A percentile compares a stretch with the other conserved stretches of the same genome.
Conservation (phyloP, 164 flowering plant genomes). For the Umbilicus rupestris region DNA sequence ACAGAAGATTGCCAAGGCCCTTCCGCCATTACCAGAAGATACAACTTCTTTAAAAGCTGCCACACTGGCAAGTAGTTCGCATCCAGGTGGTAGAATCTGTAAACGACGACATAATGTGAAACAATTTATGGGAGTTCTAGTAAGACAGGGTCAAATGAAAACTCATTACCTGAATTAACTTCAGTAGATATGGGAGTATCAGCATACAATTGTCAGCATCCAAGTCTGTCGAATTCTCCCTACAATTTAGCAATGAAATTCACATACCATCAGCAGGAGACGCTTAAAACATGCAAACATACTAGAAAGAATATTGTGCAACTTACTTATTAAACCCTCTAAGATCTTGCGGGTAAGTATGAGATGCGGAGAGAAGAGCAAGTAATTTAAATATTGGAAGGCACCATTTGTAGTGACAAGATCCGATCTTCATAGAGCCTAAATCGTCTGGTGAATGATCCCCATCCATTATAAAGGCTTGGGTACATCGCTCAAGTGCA, state of each 20-base stretch:
- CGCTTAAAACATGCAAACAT: neutral
- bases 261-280: neutral
- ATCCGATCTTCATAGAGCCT: slow-evolving; percentile 24
- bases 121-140: slow-evolving; percentile 1
- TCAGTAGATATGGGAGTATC: slow-evolving; percentile 38
- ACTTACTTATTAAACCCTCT: slow-evolving; percentile 43
- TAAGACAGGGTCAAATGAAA: neutral
- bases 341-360: slow-evolving; percentile 16
- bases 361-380: slow-evolving; percentile 37
- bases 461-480: slow-evolving; percentile 29
- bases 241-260: slow-evolving; percentile 13
- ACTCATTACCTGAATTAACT: slow-evolving; percentile 56
- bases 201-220: slow-evolving; percentile 38
- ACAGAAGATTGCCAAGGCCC: slow-evolving; percentile 35
- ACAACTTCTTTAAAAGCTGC: slow-evolving; percentile 48
- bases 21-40: slow-evolving; percentile 46
- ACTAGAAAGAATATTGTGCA: neutral
- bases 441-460: slow-evolving; percentile 26
- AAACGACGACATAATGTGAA: slow-evolving; percentile 6
- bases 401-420: slow-evolving; percentile 45
- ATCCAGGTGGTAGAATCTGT: slow-evolving; percentile 83
- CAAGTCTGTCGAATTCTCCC: slow-evolving; percentile 27
- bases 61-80: slow-evolving; percentile 65
- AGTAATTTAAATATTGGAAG: slow-evolving; percentile 57
- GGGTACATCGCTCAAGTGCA: slow-evolving; percentile 44